A percentile compares a stretch with the other conserved stretches of the same genome.
Evolutionary conservation across 1,284 basidiomycete genomes (phyloP).

Genomic region (Melanopsichium pennsylvanicum): DNA sequence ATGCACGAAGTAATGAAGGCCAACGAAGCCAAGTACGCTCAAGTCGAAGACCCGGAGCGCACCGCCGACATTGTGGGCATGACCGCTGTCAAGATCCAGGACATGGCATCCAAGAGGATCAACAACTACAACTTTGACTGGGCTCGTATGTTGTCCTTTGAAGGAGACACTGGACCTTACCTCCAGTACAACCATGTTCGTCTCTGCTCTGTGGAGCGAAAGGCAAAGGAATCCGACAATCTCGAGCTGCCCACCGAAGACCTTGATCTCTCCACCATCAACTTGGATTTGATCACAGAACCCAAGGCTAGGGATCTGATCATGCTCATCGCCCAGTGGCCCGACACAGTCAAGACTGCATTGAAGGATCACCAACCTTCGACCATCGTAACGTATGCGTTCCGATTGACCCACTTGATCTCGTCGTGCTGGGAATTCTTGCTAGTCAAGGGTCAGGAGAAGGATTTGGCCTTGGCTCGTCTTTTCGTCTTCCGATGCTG

Average conservation of each 20-base stretch:
- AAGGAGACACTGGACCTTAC: constrained; percentile 85
- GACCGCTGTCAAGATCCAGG: constrained; percentile 97
- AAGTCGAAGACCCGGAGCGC: constrained; percentile 84
- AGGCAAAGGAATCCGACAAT: constrained; percentile 80
- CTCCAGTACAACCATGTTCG: constrained; percentile 87
- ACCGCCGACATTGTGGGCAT: constrained; percentile 88
- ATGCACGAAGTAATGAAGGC: constrained; percentile 98
- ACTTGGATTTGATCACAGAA: constrained; percentile 74
- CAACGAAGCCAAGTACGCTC: constrained; percentile 91
- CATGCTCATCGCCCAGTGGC: constrained; percentile 86
- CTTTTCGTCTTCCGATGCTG: constrained; percentile 89
- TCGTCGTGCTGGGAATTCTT: constrained; percentile 87
- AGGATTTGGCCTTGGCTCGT: constrained; percentile 80
- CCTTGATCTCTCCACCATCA: constrained; percentile 72
- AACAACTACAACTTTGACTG: constrained; percentile 97
- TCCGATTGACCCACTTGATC: constrained; percentile 81
- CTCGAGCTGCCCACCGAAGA: constrained; percentile 73
- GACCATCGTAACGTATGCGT: constrained; percentile 81
- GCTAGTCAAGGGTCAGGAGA: constrained; percentile 79
- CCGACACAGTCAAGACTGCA: constrained; percentile 85
- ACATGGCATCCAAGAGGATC: constrained; percentile 94
- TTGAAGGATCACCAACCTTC: constrained; percentile 87
- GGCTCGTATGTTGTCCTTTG: constrained; percentile 93
- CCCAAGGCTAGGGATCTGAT: constrained; percentile 85
- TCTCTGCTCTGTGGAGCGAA: constrained; percentile 88